Evolutionary conservation across 495 filamentous ascomycete genomes (phyloP).

Genomic region (Staphylotrichum longicolle): DNA sequence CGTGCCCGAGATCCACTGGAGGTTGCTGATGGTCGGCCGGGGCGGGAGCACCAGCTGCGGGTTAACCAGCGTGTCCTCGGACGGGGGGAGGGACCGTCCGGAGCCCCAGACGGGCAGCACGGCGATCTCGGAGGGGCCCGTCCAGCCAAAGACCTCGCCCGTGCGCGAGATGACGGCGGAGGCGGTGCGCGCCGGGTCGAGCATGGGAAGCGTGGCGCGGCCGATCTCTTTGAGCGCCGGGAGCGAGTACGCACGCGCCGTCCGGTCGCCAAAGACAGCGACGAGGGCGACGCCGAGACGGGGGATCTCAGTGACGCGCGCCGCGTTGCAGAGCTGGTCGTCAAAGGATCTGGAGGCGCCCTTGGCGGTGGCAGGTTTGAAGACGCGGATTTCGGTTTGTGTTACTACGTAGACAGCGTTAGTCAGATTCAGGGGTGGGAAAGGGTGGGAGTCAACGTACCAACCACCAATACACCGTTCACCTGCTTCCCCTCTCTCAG

Average conservation of each 20-base stretch:
- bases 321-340: slow-evolving; percentile 73
- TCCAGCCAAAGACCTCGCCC: slow-evolving; percentile 83
- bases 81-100: slow-evolving; percentile 49
- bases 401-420: slow-evolving; percentile 52
- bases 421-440: background rate
- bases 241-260: slow-evolving; percentile 74
- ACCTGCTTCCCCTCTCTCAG: slow-evolving; percentile 68
- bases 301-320: slow-evolving; percentile 68
- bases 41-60: slow-evolving; percentile 66
- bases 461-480: slow-evolving; percentile 63
- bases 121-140: slow-evolving; percentile 80
- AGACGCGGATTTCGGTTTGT: slow-evolving; percentile 71
- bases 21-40: slow-evolving; percentile 89
- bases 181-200: slow-evolving; percentile 70
- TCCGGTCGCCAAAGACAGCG: slow-evolving; percentile 77
- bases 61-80: slow-evolving; percentile 74
- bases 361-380: slow-evolving; percentile 78
- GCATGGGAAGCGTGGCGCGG: slow-evolving; percentile 56
- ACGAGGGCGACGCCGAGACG: slow-evolving; percentile 74
- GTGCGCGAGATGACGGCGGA: slow-evolving; percentile 67
- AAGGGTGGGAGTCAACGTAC: slow-evolving; percentile 34
- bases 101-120: slow-evolving; percentile 78
- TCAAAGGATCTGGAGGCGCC: slow-evolving; percentile 89
- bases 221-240: slow-evolving; percentile 84
- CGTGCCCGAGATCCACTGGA: slow-evolving; percentile 95